phyloP scores from a whole-genome alignment of 164 flowering plant genomes.

The Umbilicus rupestris region DNA sequence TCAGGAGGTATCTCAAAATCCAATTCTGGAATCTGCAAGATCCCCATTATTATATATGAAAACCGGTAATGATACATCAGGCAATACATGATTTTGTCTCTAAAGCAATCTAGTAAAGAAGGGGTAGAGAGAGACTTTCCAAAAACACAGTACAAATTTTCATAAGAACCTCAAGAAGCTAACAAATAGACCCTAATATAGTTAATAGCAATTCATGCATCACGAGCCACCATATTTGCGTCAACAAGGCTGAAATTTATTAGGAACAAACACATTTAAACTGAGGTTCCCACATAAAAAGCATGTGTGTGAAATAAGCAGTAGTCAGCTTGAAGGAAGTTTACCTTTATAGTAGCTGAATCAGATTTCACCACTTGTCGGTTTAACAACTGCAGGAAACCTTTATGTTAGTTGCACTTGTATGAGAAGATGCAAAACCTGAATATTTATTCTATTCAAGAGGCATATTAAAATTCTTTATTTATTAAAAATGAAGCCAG shows the following conservation, averaged over 20 bases:
- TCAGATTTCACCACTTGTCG: conserved; percentile 96
- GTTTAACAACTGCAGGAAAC: conserved; percentile 60
- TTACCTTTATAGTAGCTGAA: conserved; percentile 88
- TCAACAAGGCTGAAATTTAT: background rate
- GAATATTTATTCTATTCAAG: too few species aligned
- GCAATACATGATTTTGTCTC: too few species aligned
- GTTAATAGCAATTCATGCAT: background rate
- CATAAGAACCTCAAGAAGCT: background rate
- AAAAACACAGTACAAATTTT: background rate
- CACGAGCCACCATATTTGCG: background rate
- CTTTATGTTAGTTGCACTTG: too few species aligned
- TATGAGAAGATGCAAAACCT: too few species aligned
- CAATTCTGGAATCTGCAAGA: conserved; percentile 74
- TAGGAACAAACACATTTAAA: background rate
- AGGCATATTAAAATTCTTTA: background rate
- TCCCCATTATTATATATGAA: background rate
- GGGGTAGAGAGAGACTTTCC: background rate
- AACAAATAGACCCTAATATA: too few species aligned
- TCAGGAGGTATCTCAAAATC: conserved; percentile 98
- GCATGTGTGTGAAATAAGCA: background rate
- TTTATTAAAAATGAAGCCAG: background rate
- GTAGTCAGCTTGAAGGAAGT: background rate
- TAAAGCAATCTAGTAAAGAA: too few species aligned
- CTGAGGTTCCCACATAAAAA: background rate
- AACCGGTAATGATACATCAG: background rate